These are phyloP conservation scores for Ustilago tritici DNA, from an alignment of 1,284 basidiomycete species.

Conservation along the genomic window DNA sequence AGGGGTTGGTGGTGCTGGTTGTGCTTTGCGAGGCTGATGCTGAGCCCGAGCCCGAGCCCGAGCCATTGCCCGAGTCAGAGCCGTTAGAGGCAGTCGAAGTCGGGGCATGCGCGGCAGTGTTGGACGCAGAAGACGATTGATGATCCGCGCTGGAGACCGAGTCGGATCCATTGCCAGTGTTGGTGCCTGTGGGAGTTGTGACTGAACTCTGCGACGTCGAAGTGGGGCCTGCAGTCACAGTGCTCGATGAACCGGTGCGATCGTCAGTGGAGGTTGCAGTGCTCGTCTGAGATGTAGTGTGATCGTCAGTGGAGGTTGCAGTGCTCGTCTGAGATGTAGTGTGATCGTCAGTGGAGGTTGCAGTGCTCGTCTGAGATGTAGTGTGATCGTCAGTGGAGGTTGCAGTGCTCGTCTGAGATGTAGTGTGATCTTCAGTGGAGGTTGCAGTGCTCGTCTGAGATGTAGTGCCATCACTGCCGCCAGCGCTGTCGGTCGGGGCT, in stretches of 20 bases:
- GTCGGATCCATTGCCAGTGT: constrained; percentile 17
- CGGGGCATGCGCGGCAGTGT: constrained; percentile 1
- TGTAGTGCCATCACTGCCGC: neutral
- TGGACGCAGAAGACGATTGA: constrained; percentile 9
- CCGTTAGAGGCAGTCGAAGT: constrained; percentile 19
- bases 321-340: too few relatives aligned
- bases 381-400: constrained; percentile 7
- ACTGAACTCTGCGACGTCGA: constrained; percentile 16
- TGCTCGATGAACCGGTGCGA: constrained; percentile 15
- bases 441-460: constrained; percentile 6
- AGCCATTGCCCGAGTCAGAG: constrained; percentile 11
- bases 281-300: neutral
- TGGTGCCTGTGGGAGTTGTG: neutral
- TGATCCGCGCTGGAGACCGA: constrained; percentile 15
- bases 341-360: constrained; percentile 4
- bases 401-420: neutral
- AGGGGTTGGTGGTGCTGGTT: constrained; percentile 36
- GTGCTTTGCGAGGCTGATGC: constrained; percentile 7
- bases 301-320: too few relatives aligned
- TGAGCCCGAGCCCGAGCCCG: constrained; percentile 19
- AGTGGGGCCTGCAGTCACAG: constrained; percentile 13
- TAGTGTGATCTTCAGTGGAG: constrained; percentile 6
- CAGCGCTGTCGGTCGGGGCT: constrained; percentile 1
- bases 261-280: constrained; percentile 6
- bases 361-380: neutral